phyloP scores from a whole-genome alignment of 192 early-diverging fungal genomes.

The Radiomyces spectabilis region DNA sequence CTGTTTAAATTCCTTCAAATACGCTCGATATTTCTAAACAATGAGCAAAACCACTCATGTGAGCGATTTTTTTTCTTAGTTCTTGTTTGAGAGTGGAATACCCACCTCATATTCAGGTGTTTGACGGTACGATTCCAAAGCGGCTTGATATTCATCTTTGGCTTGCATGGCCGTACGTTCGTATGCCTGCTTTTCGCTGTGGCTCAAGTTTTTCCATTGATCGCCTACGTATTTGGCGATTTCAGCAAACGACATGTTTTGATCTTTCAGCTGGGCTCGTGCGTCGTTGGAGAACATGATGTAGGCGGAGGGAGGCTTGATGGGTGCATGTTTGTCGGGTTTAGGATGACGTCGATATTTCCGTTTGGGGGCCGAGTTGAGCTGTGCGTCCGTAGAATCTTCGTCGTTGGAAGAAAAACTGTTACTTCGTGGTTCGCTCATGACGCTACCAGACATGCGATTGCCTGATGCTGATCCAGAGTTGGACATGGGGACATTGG shows the following conservation, averaged over 20 bases:
- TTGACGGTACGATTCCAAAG: constrained; percentile 11
- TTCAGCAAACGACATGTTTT: constrained; percentile 27
- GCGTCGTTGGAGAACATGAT: constrained; percentile 35
- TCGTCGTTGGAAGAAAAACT: constrained; percentile 8
- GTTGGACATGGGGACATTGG: not conserved
- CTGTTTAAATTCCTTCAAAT: constrained; percentile 25
- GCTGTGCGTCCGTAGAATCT: not conserved
- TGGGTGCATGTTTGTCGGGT: constrained; percentile 30
- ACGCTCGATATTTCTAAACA: constrained; percentile 25
- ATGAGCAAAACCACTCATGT: not conserved
- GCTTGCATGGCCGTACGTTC: constrained; percentile 19
- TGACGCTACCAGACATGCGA: too few relatives aligned
- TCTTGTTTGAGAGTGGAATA: not conserved
- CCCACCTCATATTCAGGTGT: constrained; percentile 24
- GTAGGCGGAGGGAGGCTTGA: constrained; percentile 36
- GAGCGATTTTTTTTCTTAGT: not conserved
- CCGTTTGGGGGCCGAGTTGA: constrained; percentile 14
- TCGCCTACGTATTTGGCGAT: constrained; percentile 35
- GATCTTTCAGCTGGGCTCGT: constrained; percentile 24
- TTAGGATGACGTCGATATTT: constrained; percentile 39
- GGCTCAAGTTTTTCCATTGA: constrained; percentile 25
- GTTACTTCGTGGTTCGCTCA: not conserved
- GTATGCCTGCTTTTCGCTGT: constrained; percentile 14
- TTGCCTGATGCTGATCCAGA: too few relatives aligned
- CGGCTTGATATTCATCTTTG: constrained; percentile 26